Evolutionary conservation across 768 basidiomycete genomes (phyloP).

Genomic region (Phanerodontia chrysosporium): DNA sequence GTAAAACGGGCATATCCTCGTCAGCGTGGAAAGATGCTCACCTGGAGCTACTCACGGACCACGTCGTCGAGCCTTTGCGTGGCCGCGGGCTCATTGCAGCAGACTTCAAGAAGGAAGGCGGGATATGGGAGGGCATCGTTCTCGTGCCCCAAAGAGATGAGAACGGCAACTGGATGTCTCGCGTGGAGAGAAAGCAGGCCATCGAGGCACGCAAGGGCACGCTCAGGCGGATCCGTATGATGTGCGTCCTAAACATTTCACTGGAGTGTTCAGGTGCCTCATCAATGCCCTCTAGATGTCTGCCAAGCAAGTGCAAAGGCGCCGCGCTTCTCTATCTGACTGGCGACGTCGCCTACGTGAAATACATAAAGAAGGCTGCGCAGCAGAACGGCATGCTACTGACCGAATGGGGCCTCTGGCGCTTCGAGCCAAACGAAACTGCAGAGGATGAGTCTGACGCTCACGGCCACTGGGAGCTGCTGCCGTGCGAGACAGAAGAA

Average conservation of each 20-base stretch:
- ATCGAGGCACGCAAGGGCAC: constrained; percentile 21
- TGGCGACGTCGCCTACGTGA: constrained; percentile 49
- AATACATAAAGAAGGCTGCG: constrained; percentile 40
- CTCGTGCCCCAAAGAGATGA: not conserved
- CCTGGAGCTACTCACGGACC: not conserved
- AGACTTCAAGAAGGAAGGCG: not conserved
- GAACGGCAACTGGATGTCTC: constrained; percentile 26
- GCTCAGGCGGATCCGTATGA: constrained; percentile 22
- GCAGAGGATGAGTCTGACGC: no score
- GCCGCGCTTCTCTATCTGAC: constrained; percentile 52
- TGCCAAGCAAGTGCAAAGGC: constrained; percentile 45
- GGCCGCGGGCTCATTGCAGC: not conserved
- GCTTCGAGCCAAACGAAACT: constrained; percentile 46
- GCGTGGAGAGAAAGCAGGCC: constrained; percentile 21
- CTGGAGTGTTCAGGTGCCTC: not conserved
- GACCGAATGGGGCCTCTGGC: constrained; percentile 65
- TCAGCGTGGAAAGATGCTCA: not conserved
- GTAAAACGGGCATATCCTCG: not conserved
- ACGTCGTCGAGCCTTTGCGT: not conserved
- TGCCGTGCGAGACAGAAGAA: constrained; percentile 41
- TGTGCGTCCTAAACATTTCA: constrained; percentile 13
- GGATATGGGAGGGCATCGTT: not conserved
- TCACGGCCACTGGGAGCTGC: constrained; percentile 45
- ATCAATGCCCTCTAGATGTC: constrained; percentile 28
- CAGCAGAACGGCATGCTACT: constrained; percentile 42